Percentiles rank a stretch among this genome's conserved stretches.
These are phyloP conservation scores for Caryopteris hybrid DNA, from an alignment of 305 asterid genomes.

Conservation along the genomic window DNA sequence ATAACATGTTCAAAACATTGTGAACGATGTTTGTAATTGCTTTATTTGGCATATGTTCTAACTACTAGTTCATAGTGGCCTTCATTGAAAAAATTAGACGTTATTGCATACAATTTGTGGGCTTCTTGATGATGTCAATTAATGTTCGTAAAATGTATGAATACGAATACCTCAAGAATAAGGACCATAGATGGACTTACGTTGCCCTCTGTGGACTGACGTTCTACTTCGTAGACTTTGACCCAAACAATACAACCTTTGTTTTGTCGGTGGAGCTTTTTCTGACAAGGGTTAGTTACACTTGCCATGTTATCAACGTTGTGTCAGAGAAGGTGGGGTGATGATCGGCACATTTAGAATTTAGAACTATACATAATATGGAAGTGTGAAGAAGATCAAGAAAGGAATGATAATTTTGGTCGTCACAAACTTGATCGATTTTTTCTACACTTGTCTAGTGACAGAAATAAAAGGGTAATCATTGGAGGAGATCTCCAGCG, in stretches of 20 bases:
- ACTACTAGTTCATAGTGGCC: conserved; percentile 57
- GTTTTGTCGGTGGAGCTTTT: conserved; percentile 66
- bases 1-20: conserved; percentile 55
- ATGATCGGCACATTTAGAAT: conserved; percentile 56
- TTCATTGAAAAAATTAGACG: conserved; percentile 57
- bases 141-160: conserved; percentile 47
- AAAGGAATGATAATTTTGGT: conserved; percentile 45
- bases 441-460: conserved; percentile 49
- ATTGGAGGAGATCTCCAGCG: conserved; percentile 58
- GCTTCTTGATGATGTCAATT: conserved; percentile 67
- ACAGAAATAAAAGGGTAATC: conserved; percentile 58
- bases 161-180: conserved; percentile 33
- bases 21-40: conserved; percentile 62
- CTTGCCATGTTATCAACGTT: conserved; percentile 58
- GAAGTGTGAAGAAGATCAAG: conserved; percentile 26
- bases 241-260: conserved; percentile 59
- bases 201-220: conserved; percentile 58
- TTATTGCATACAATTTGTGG: conserved; percentile 47
- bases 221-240: conserved; percentile 63
- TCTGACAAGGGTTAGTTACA: conserved; percentile 51
- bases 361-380: conserved; percentile 52
- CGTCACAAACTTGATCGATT: conserved; percentile 51
- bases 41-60: conserved; percentile 52
- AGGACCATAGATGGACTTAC: conserved; percentile 39
- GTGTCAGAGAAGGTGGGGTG: conserved; percentile 70